Base-by-base conservation (phyloP, 1,139 yeast species). In the Zygoascus meyerae region DNA sequence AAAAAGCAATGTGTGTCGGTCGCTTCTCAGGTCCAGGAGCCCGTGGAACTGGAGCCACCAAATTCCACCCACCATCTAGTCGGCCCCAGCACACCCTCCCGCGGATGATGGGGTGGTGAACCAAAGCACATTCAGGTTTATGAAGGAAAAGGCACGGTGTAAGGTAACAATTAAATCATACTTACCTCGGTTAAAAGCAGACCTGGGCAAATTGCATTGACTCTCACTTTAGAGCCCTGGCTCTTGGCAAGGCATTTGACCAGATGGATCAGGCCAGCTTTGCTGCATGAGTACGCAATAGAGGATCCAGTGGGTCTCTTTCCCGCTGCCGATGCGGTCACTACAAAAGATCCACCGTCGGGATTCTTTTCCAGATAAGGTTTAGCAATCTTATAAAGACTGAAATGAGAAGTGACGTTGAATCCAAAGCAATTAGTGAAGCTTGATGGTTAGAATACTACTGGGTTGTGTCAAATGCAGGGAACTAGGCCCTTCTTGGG, bases 191-290 rank as follows among this genome's bases (percentile, higher is more conserved):
- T 70, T 45, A 65, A 54, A 42, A 70, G 56, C 36, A 70, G 56
- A 1, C 74, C 74, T 0, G 74, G 74, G 45, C 71, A 66, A 26
- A 70, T 64, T 6, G 69, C 69, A 53, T 70, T 71, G 44, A 67
- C 60, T 29, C 73, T 55, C 34, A 64, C 55, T 45, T 65, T 61
- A 3, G 72, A 68, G 1, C 71, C 72, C 46, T 66, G 70, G 26
- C 65, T 54, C 53, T 62, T 64, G 8, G 71, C 70, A 41, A 69
- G 58, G 51, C 69, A 60, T 46, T 64, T 57, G 36, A 65, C 67
- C 49, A 70, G 53, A 37, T 69, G 73, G 48, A 66, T 62, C 44
- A 67, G 56, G 1, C 64, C 72, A 1, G 72, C 70, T 55, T 70
- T 70, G 50, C 67, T 57, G 12, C 66, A 70, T 3, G 70, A 63